phyloP scores from a whole-genome alignment of 305 asterid species.

The Fraxinus floribunda region DNA sequence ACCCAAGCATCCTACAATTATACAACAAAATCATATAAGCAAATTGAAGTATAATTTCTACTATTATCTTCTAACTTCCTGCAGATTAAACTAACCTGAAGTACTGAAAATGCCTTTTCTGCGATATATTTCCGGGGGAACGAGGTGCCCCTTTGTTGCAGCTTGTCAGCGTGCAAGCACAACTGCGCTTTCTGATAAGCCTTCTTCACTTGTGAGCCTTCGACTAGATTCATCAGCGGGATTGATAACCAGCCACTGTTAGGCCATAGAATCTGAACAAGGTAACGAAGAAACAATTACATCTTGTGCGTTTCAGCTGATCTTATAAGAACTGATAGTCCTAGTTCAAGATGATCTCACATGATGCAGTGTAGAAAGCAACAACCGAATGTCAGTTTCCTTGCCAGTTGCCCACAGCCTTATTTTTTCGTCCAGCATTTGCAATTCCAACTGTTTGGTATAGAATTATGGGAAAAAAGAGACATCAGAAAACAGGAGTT shows the following conservation, averaged over 20 bases:
- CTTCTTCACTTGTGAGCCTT: slow-evolving; percentile 60
- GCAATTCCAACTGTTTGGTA: slow-evolving; percentile 26
- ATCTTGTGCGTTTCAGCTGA: background rate
- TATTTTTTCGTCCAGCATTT: slow-evolving; percentile 31
- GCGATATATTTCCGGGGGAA: slow-evolving; percentile 61
- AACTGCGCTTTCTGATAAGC: slow-evolving; percentile 73
- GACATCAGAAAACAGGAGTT: background rate
- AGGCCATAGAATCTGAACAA: slow-evolving; percentile 61
- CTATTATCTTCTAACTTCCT: background rate
- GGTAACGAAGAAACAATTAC: background rate
- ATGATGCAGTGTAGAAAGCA: slow-evolving; percentile 40
- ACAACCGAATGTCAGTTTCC: slow-evolving; percentile 37
- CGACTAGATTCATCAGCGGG: slow-evolving; percentile 41
- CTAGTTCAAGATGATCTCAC: slow-evolving; percentile 19
- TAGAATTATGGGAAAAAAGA: background rate
- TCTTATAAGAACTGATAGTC: background rate
- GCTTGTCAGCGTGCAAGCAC: slow-evolving; percentile 79
- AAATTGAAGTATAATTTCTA: background rate
- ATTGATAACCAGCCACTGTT: slow-evolving; percentile 59
- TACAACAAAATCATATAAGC: background rate
- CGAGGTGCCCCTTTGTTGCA: slow-evolving; percentile 76
- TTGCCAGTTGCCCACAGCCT: slow-evolving; percentile 42
- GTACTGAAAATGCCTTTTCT: slow-evolving; percentile 54
- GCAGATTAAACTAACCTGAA: slow-evolving; percentile 50
- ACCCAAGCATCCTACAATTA: slow-evolving; percentile 64